Evolutionary conservation across 805 yeast species (phyloP).

Genomic region (Metschnikowia santaceciliae): DNA sequence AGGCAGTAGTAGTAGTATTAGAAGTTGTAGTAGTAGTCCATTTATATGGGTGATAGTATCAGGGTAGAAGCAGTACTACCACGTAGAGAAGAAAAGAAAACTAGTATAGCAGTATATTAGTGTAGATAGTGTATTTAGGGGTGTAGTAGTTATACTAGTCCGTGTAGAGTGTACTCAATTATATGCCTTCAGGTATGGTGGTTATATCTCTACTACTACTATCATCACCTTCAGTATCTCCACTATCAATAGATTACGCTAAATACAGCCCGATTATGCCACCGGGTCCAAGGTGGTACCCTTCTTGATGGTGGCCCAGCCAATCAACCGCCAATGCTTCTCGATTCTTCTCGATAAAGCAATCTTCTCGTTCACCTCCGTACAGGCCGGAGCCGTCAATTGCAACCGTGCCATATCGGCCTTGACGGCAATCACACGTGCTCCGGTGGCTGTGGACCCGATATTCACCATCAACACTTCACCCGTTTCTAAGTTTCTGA

Average conservation of each 20-base stretch:
- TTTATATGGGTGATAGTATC: too few species aligned
- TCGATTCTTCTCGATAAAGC: constrained; percentile 98
- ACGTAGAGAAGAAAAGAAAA: too few species aligned
- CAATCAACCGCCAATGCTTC: constrained; percentile 99
- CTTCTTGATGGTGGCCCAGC: constrained; percentile 98
- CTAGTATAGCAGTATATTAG: too few species aligned
- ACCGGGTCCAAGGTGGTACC: constrained; percentile 86
- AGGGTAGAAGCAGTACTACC: too few species aligned
- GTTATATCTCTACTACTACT: too few species aligned
- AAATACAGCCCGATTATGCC: constrained; percentile 27
- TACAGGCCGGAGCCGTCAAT: constrained; percentile 97
- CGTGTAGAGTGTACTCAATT: too few species aligned
- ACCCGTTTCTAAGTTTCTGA: constrained; percentile 86
- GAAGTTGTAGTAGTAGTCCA: too few species aligned
- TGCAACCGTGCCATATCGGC: constrained; percentile 99
- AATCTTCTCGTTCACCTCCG: constrained; percentile 96
- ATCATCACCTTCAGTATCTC: not conserved
- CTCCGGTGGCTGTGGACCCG: constrained; percentile 99
- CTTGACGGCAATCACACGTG: constrained; percentile 94
- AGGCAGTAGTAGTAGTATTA: too few species aligned
- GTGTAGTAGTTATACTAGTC: too few species aligned
- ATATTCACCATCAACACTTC: constrained; percentile 98
- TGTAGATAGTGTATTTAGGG: too few species aligned
- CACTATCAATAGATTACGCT: not conserved
- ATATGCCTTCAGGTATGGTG: too few species aligned